Conservation (phyloP, 1,284 basidiomycete genomes). For the Pholiota adiposa region DNA sequence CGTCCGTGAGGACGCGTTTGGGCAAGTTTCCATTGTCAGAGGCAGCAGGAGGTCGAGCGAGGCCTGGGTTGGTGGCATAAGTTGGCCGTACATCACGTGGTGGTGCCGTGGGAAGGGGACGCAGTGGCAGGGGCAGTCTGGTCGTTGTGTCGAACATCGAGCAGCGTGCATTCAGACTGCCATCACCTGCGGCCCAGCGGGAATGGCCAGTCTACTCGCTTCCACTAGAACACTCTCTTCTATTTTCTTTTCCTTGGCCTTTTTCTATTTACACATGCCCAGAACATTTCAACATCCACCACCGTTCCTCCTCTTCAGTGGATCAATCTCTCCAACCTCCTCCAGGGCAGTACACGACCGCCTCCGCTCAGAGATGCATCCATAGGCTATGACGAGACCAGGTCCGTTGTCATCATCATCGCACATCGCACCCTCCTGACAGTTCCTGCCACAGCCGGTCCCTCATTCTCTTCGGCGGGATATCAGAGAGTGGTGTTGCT, state of each 20-base stretch:
- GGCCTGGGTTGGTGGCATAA: conserved; percentile 1
- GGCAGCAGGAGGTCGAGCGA: no score
- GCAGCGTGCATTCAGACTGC: conserved; percentile 11
- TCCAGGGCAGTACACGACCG: conserved; percentile 56
- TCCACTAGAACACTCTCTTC: conserved; percentile 28
- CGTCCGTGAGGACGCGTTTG: conserved; percentile 50
- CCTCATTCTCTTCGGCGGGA: conserved; percentile 76
- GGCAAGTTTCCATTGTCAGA: no score
- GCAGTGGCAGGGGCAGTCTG: not conserved
- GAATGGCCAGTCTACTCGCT: conserved; percentile 10
- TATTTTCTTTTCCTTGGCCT: conserved; percentile 24
- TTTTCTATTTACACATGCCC: conserved; percentile 34
- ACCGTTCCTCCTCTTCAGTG: conserved; percentile 65
- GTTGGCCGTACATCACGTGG: not conserved
- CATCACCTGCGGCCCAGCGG: conserved; percentile 16
- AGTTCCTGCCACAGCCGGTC: conserved; percentile 43
- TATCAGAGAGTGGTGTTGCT: conserved; percentile 65
- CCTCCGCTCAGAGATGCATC: conserved; percentile 73
- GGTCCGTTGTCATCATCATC: conserved; percentile 32
- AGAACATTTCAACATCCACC: conserved; percentile 41
- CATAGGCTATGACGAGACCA: conserved; percentile 63
- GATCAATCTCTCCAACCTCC: conserved; percentile 67
- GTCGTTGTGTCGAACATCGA: not conserved
- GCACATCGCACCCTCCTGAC: conserved; percentile 1
- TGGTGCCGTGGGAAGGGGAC: conserved; percentile 2